phyloP scores from a whole-genome alignment of 2,329 filamentous ascomycete genomes.

The Microsporum canis region DNA sequence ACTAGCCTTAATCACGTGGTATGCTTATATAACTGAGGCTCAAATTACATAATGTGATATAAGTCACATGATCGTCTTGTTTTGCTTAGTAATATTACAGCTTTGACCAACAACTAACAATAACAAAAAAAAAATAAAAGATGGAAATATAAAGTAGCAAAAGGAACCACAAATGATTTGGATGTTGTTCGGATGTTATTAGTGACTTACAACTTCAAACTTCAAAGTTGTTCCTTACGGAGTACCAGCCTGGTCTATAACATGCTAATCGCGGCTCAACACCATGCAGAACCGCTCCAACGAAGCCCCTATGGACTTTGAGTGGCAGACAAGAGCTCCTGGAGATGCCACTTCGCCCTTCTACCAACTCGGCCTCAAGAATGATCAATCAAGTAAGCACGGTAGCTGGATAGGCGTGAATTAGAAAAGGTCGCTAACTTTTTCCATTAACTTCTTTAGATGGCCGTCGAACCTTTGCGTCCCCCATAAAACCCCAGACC shows the following conservation, averaged over 20 bases:
- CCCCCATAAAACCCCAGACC: conserved; percentile 39
- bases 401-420: neutral
- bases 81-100: too few species aligned
- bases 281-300: conserved; percentile 30
- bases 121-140: neutral
- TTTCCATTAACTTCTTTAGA: conserved; percentile 19
- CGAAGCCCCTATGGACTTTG: conserved; percentile 42
- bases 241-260: neutral
- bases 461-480: conserved; percentile 32
- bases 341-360: conserved; percentile 38
- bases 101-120: neutral
- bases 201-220: neutral
- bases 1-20: too few species aligned
- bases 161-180: too few species aligned
- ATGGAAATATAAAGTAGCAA: too few species aligned
- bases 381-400: conserved; percentile 22
- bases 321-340: conserved; percentile 38
- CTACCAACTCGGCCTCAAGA: conserved; percentile 36
- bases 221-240: too few species aligned
- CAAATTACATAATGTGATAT: too few species aligned
- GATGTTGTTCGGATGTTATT: neutral
- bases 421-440: neutral
- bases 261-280: neutral
- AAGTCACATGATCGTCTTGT: too few species aligned
- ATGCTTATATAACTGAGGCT: too few species aligned